Conservation (phyloP, 1,284 basidiomycete genomes). For the Pisolithus thermaeus region DNA sequence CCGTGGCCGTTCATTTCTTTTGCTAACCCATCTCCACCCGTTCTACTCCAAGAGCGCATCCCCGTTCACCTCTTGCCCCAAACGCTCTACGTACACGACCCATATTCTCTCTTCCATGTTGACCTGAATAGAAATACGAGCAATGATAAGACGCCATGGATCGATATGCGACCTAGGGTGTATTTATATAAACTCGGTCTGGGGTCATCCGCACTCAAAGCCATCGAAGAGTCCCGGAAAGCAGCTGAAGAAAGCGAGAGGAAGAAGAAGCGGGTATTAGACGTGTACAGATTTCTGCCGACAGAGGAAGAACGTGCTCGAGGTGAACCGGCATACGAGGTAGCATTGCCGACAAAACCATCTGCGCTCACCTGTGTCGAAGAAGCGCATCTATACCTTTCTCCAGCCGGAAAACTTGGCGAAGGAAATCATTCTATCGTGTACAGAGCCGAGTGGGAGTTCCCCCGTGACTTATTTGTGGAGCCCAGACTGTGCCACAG, state of each 20-base stretch:
- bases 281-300: slow-evolving; percentile 14
- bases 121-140: background rate
- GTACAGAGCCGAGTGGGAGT: slow-evolving; percentile 37
- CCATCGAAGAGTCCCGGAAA: background rate
- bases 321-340: slow-evolving; percentile 17
- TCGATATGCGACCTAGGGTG: slow-evolving; percentile 14
- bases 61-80: slow-evolving; percentile 31
- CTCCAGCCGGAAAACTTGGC: slow-evolving; percentile 28
- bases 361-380: slow-evolving; percentile 11
- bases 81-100: slow-evolving; percentile 24
- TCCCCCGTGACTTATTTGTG: slow-evolving; percentile 34
- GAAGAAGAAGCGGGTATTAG: slow-evolving; percentile 10
- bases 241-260: slow-evolving; percentile 8
- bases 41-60: slow-evolving; percentile 27
- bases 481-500: slow-evolving; percentile 9
- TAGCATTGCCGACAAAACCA: slow-evolving; percentile 16
- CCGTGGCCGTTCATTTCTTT: slow-evolving; percentile 32
- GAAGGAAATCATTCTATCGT: slow-evolving; percentile 38
- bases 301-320: slow-evolving; percentile 13
- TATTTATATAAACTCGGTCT: slow-evolving; percentile 13
- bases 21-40: slow-evolving; percentile 8
- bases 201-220: background rate
- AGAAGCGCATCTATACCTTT: slow-evolving; percentile 39
- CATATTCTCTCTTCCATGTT: slow-evolving; percentile 12
- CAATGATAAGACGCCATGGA: slow-evolving; percentile 12